phyloP scores from a whole-genome alignment of 257 asterid species.

The Henckelia pumila region DNA sequence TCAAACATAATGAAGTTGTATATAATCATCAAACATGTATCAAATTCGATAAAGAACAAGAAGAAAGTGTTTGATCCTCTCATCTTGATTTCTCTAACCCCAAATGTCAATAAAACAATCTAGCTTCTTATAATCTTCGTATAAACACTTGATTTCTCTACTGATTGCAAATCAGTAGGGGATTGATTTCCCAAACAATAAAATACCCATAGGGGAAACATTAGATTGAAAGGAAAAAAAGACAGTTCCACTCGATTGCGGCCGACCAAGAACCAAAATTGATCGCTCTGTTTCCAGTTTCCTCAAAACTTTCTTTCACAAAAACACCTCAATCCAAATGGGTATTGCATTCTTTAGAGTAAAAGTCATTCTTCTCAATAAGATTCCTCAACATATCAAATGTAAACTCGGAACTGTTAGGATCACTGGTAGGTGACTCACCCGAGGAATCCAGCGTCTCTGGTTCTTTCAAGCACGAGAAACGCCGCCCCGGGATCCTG shows the following conservation, averaged over 20 bases:
- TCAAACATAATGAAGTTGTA: not conserved
- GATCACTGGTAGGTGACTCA: conserved; percentile 83
- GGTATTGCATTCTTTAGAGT: conserved; percentile 69
- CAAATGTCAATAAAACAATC: not conserved
- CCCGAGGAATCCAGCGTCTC: conserved; percentile 54
- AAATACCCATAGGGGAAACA: conserved; percentile 20
- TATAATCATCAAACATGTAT: too few relatives aligned
- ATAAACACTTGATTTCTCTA: conserved; percentile 6
- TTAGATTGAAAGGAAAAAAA: not conserved
- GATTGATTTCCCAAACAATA: not conserved
- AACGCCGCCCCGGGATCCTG: conserved; percentile 41
- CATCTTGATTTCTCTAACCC: not conserved
- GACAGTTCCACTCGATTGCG: conserved; percentile 15
- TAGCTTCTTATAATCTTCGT: conserved; percentile 4
- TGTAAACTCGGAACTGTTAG: conserved; percentile 67
- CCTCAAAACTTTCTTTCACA: not conserved
- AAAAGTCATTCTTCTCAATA: conserved; percentile 81
- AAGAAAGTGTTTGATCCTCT: not conserved
- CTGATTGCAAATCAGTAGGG: conserved; percentile 14
- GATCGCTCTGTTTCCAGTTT: conserved; percentile 17
- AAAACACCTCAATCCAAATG: conserved; percentile 41
- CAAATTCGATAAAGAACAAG: not conserved
- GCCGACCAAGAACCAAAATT: conserved; percentile 17
- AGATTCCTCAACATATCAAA: conserved; percentile 60
- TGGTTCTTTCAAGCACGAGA: conserved; percentile 48